Evolutionary conservation across 192 early-diverging fungal species (phyloP).

Genomic region (Umbelopsis vinacea): DNA sequence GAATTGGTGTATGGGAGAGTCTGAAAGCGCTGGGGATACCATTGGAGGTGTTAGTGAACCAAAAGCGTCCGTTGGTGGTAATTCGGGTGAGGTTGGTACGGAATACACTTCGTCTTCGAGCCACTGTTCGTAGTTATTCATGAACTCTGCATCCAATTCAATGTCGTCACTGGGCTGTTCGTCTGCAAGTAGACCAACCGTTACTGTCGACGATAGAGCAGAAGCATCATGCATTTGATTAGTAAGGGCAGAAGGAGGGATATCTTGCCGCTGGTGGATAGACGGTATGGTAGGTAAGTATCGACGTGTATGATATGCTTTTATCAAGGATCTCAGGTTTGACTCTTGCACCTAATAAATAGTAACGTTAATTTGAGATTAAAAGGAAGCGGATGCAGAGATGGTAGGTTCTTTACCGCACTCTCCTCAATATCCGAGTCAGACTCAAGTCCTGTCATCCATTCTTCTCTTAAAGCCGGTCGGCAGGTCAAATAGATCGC

Average conservation of each 20-base stretch:
- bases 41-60: not conserved
- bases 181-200: not conserved
- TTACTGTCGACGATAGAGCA: not conserved
- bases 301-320: conserved; percentile 60
- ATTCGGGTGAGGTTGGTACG: not conserved
- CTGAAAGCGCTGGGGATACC: not conserved
- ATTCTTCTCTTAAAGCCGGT: conserved; percentile 72
- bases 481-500: conserved; percentile 72
- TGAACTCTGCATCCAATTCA: conserved; percentile 63
- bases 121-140: conserved; percentile 72
- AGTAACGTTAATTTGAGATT: not conserved
- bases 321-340: conserved; percentile 62
- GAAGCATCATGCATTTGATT: not conserved
- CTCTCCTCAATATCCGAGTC: conserved; percentile 77
- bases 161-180: conserved; percentile 26
- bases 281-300: conserved; percentile 31
- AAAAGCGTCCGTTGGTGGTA: not conserved
- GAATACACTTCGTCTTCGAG: conserved; percentile 57
- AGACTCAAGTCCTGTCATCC: conserved; percentile 65
- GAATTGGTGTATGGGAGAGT: conserved; percentile 9
- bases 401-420: conserved; percentile 43
- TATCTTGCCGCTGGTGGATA: not conserved
- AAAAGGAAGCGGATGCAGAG: too few species aligned
- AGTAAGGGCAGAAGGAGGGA: too few species aligned
- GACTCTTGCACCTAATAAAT: conserved; percentile 65